Percentiles rank a stretch among this genome's conserved stretches.
phyloP scores from a whole-genome alignment of 257 asterid species.

The Salvia miltiorrhiza region DNA sequence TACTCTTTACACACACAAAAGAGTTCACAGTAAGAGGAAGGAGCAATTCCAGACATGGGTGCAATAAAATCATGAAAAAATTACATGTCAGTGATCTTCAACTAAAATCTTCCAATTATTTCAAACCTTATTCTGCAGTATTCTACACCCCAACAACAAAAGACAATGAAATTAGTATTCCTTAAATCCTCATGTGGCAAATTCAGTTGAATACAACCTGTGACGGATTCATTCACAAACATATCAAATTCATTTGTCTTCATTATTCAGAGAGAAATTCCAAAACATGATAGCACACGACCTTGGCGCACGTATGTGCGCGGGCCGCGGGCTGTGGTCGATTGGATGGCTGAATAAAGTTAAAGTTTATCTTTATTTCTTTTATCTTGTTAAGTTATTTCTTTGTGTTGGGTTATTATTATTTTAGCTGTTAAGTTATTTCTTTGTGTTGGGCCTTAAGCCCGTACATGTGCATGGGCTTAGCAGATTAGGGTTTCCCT shows the following conservation, averaged over 20 bases:
- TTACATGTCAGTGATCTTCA: background rate
- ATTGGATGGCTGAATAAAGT: too few relatives aligned
- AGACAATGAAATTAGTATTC: background rate
- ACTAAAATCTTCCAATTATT: background rate
- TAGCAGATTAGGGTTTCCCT: too few relatives aligned
- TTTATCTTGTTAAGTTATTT: too few relatives aligned
- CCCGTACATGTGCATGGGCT: too few relatives aligned
- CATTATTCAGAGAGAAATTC: too few relatives aligned
- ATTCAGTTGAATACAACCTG: background rate
- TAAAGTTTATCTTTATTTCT: too few relatives aligned
- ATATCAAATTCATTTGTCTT: background rate
- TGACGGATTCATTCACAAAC: background rate
- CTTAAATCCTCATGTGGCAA: background rate
- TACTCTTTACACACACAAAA: background rate
- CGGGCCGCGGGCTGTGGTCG: too few relatives aligned
- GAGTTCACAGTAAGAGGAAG: background rate
- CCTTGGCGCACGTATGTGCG: too few relatives aligned
- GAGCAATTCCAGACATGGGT: background rate
- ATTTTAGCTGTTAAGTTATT: too few relatives aligned
- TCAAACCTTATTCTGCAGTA: background rate
- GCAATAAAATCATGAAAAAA: background rate
- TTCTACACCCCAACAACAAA: background rate
- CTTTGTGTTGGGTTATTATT: too few relatives aligned
- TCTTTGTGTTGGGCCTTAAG: too few relatives aligned
- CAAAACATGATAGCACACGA: too few relatives aligned